phyloP scores from a whole-genome alignment of 495 filamentous ascomycete species.

The Podospora pseudopauciseta region DNA sequence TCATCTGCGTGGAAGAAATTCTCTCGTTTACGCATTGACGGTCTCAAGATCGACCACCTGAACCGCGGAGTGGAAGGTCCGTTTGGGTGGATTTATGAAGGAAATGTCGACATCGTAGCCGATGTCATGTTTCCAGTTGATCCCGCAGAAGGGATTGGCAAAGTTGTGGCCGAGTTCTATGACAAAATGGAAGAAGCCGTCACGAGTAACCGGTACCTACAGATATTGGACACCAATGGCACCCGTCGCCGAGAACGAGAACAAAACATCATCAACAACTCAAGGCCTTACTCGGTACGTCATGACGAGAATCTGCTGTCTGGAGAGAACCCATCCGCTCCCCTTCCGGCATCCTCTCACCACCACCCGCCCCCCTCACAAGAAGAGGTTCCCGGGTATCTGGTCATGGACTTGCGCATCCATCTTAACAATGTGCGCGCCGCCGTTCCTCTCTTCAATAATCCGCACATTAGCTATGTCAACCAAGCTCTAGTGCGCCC shows the following conservation, averaged over 20 bases:
- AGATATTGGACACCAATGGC: conserved; percentile 40
- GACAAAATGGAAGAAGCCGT: conserved; percentile 91
- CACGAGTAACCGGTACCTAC: conserved; percentile 61
- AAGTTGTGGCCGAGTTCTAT: conserved; percentile 91
- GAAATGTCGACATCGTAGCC: conserved; percentile 92
- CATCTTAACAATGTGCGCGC: conserved; percentile 91
- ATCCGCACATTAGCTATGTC: conserved; percentile 80
- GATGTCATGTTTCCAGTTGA: conserved; percentile 91
- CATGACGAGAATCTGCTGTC: conserved; percentile 7
- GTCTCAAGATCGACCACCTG: conserved; percentile 89
- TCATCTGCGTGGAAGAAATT: conserved; percentile 85
- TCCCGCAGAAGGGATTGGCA: conserved; percentile 77
- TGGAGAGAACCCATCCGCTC: conserved; percentile 2
- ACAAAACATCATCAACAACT: conserved; percentile 22
- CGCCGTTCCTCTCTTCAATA: conserved; percentile 84
- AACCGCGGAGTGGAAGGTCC: conserved; percentile 92
- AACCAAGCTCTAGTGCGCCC: conserved; percentile 93
- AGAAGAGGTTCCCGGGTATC: conserved; percentile 53
- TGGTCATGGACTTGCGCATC: conserved; percentile 85
- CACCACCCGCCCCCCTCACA: conserved; percentile 5
- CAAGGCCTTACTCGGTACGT: conserved; percentile 15
- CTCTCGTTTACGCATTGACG: conserved; percentile 84
- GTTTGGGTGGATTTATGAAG: conserved; percentile 96
- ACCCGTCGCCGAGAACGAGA: conserved; percentile 25
- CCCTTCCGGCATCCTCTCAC: conserved; percentile 7